Percentiles rank a stretch among this genome's conserved stretches.
These are phyloP conservation scores for Paecilomyces dactylethromorphus DNA, from an alignment of 2,329 filamentous ascomycete genomes.

Conservation along the genomic window DNA sequence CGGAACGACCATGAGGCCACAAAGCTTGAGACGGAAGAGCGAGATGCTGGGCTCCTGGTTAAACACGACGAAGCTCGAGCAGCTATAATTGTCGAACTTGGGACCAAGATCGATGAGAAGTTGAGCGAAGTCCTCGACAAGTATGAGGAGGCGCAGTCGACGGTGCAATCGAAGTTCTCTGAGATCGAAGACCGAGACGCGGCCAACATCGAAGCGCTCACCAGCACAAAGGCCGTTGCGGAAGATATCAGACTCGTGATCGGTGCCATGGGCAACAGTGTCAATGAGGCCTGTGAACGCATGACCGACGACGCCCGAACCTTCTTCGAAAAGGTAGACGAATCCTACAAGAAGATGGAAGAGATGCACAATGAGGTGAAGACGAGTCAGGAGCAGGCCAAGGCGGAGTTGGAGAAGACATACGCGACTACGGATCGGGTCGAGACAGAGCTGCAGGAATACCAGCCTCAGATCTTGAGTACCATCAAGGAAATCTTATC, in stretches of 20 bases:
- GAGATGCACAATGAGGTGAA: slow-evolving; percentile 66
- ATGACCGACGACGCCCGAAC: slow-evolving; percentile 82
- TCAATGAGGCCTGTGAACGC: slow-evolving; percentile 78
- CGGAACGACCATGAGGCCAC: slow-evolving; percentile 71
- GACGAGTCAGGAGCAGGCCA: slow-evolving; percentile 73
- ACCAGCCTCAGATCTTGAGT: slow-evolving; percentile 81
- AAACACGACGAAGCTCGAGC: slow-evolving; percentile 56
- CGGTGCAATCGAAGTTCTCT: slow-evolving; percentile 66
- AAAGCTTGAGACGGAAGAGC: slow-evolving; percentile 69
- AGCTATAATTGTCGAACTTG: slow-evolving; percentile 48
- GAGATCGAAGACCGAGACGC: slow-evolving; percentile 66
- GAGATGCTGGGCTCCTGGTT: slow-evolving; percentile 47
- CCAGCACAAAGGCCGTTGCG: slow-evolving; percentile 68
- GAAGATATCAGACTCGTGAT: slow-evolving; percentile 84
- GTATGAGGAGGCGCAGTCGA: slow-evolving; percentile 76
- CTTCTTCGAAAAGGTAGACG: slow-evolving; percentile 75
- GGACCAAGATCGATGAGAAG: slow-evolving; percentile 64
- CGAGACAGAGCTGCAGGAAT: slow-evolving; percentile 71
- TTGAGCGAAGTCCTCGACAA: slow-evolving; percentile 75
- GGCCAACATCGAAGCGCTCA: slow-evolving; percentile 66
- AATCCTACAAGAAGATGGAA: slow-evolving; percentile 68
- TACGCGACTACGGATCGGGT: slow-evolving; percentile 67
- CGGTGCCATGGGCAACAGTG: slow-evolving; percentile 72
- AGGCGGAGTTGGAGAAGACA: slow-evolving; percentile 71
- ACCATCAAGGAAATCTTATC: slow-evolving; percentile 78